phyloP scores from a whole-genome alignment of 352 stramenopile species.

The Pythium diclinum region DNA sequence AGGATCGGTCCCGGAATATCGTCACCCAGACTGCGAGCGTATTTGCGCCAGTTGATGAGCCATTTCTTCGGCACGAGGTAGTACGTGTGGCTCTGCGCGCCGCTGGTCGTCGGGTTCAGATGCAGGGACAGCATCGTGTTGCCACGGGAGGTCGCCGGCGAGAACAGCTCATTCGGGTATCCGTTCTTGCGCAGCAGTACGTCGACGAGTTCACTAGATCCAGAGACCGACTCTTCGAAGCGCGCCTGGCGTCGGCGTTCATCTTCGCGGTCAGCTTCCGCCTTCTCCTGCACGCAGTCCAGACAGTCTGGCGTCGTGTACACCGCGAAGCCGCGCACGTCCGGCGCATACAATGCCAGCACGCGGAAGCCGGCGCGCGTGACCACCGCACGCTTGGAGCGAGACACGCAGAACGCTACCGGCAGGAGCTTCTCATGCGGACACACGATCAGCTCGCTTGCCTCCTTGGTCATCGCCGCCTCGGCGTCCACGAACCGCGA shows the following conservation, averaged over 20 bases:
- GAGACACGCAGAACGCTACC: constrained; percentile 50
- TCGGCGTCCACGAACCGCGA: constrained; percentile 27
- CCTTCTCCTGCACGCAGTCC: constrained; percentile 53
- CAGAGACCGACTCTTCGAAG: constrained; percentile 66
- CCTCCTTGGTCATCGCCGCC: constrained; percentile 29
- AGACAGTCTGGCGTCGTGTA: constrained; percentile 49
- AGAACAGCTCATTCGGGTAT: constrained; percentile 79
- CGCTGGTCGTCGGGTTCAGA: constrained; percentile 22
- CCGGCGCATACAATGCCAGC: constrained; percentile 52
- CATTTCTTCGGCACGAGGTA: constrained; percentile 87
- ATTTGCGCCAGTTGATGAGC: constrained; percentile 78
- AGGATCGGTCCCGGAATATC: constrained; percentile 66
- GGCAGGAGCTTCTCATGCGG: constrained; percentile 58
- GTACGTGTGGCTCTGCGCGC: constrained; percentile 47
- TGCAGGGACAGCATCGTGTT: constrained; percentile 57
- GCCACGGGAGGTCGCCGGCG: constrained; percentile 38
- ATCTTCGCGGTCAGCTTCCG: constrained; percentile 45
- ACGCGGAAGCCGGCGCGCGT: constrained; percentile 42
- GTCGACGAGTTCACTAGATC: constrained; percentile 62
- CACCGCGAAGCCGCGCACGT: constrained; percentile 56
- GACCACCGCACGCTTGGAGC: constrained; percentile 54
- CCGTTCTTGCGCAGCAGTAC: constrained; percentile 75
- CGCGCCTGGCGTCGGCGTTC: constrained; percentile 52
- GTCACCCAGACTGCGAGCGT: constrained; percentile 58
- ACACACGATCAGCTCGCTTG: constrained; percentile 65